Evolutionary conservation across 208 protist genomes (phyloP).

Genomic region (Acanthamoeba rhysodes): DNA sequence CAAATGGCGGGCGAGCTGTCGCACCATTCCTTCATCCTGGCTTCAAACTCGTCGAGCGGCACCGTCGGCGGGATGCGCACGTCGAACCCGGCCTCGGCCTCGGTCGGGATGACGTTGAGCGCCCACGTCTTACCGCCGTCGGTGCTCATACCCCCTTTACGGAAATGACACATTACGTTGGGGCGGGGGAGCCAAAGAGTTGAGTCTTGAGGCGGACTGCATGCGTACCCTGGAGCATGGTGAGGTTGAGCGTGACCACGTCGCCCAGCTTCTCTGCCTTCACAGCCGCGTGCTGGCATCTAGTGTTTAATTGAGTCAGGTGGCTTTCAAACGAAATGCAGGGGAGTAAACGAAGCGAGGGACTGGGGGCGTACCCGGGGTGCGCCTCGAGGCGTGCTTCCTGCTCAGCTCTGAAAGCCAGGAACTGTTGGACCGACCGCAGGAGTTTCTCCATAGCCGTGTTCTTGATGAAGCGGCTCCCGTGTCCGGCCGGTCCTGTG

Average conservation of each 20-base stretch:
- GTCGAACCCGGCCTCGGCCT: conserved; percentile 88
- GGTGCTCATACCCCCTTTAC: conserved; percentile 52
- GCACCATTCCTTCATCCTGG: conserved; percentile 82
- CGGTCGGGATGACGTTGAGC: conserved; percentile 90
- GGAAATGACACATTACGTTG: not conserved
- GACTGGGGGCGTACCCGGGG: not conserved
- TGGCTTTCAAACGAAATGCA: not conserved
- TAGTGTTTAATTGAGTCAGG: not conserved
- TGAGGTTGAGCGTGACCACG: conserved; percentile 91
- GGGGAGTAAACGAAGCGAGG: too few species aligned
- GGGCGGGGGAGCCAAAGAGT: too few species aligned
- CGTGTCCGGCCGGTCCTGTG: conserved; percentile 88
- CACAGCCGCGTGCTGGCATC: conserved; percentile 67
- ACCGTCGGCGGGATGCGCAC: conserved; percentile 89
- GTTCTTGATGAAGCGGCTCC: conserved; percentile 86
- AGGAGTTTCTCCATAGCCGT: conserved; percentile 88
- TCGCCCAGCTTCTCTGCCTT: conserved; percentile 86
- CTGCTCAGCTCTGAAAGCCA: conserved; percentile 81
- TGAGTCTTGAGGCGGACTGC: not conserved
- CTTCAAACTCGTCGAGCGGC: conserved; percentile 83
- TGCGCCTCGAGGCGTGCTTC: conserved; percentile 12
- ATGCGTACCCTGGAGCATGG: conserved; percentile 83
- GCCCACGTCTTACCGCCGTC: conserved; percentile 84
- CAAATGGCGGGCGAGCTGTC: not conserved
- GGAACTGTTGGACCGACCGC: conserved; percentile 62